Evolutionary conservation across 352 stramenopile genomes (phyloP).

Genomic region (Pythium pectinolyticum): DNA sequence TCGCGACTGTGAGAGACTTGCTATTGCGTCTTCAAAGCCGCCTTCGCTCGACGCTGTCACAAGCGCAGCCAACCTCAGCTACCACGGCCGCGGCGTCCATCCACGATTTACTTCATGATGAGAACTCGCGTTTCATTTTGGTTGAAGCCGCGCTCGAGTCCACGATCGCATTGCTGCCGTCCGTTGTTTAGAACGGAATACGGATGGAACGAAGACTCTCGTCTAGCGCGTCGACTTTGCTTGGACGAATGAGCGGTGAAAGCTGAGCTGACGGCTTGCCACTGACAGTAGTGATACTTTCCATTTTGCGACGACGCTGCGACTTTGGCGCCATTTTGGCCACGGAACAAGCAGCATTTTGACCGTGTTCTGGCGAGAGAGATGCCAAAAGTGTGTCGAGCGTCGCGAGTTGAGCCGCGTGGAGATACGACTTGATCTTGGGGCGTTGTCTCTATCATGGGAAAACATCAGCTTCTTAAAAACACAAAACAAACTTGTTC

Average conservation of each 20-base stretch:
- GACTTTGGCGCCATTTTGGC: background rate
- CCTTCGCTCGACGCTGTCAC: constrained; percentile 18
- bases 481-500: too few species aligned
- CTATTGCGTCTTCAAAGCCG: constrained; percentile 21
- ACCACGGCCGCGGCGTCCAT: background rate
- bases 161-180: background rate
- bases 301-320: background rate
- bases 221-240: constrained; percentile 7
- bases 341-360: background rate
- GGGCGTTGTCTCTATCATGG: background rate
- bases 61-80: constrained; percentile 1
- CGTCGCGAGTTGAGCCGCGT: background rate
- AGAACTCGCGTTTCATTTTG: background rate
- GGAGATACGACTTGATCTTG: constrained; percentile 2
- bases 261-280: constrained; percentile 1
- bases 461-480: background rate
- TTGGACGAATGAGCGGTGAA: constrained; percentile 17
- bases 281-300: too few species aligned
- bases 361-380: background rate
- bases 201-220: constrained; percentile 15
- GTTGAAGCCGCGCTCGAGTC: background rate
- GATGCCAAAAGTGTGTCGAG: background rate
- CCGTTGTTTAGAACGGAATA: constrained; percentile 26
- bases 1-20: constrained; percentile 1
- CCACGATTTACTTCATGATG: background rate